Percentiles rank a stretch among this genome's conserved stretches.
These are phyloP conservation scores for Rhododendron vialii DNA, from an alignment of 148 eudicot genomes.

Conservation along the genomic window DNA sequence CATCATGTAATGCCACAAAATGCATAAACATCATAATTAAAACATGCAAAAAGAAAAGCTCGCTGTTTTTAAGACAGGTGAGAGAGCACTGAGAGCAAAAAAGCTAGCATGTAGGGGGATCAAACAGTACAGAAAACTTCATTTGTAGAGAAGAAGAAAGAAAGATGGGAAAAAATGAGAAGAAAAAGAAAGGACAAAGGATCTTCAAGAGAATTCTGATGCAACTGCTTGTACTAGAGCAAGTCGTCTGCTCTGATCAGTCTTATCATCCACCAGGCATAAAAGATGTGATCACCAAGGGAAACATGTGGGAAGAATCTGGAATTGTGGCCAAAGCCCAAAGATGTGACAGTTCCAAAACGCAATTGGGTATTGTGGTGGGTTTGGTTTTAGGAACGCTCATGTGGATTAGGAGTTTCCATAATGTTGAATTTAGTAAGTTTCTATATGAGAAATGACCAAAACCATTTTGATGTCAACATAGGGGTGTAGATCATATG, in stretches of 20 bases:
- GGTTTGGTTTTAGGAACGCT: neutral
- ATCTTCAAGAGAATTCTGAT: constrained; percentile 1
- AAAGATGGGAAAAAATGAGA: neutral
- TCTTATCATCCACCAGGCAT: neutral
- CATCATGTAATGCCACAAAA: neutral
- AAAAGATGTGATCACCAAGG: neutral
- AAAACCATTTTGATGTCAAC: neutral
- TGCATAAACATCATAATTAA: neutral
- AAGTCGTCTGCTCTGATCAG: neutral
- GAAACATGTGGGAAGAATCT: neutral
- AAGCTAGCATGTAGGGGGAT: neutral
- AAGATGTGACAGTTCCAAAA: neutral
- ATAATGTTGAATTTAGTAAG: neutral
- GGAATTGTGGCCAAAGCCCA: neutral
- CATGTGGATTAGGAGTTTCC: neutral
- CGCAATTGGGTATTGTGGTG: neutral
- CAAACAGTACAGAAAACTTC: neutral
- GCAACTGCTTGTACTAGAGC: neutral
- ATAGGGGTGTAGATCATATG: neutral
- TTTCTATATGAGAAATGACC: neutral
- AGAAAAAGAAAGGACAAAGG: neutral
- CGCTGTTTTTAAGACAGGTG: neutral
- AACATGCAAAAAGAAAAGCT: neutral
- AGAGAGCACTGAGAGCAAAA: neutral
- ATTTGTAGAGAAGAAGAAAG: neutral